Percentiles rank a stretch among this genome's conserved stretches.
These are phyloP conservation scores for Candida methanosorbosa DNA, from an alignment of 805 yeast genomes.

Conservation along the genomic window DNA sequence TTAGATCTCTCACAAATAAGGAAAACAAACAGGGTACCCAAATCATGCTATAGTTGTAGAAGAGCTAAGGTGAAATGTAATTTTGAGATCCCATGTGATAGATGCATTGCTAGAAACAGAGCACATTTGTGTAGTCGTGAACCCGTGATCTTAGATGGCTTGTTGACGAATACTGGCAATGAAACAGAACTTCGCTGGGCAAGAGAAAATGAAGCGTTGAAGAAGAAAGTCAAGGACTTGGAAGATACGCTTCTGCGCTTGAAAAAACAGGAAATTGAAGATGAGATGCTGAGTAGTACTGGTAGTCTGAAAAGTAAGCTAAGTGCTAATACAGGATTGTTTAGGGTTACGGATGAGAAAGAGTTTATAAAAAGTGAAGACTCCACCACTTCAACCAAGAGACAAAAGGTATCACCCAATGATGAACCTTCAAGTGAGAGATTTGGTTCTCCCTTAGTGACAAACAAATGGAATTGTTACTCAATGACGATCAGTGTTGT, in stretches of 20 bases:
- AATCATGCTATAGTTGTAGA: conserved; percentile 38
- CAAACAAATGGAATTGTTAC: conserved; percentile 18
- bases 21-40: conserved; percentile 24
- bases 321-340: no score
- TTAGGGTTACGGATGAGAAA: background rate
- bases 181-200: conserved; percentile 11
- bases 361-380: background rate
- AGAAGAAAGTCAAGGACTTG: conserved; percentile 15
- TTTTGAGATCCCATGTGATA: conserved; percentile 36
- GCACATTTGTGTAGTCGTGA: conserved; percentile 25
- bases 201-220: conserved; percentile 19
- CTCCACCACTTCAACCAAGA: no score
- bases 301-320: no score
- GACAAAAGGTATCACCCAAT: background rate
- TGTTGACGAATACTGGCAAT: conserved; percentile 14
- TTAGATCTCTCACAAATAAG: conserved; percentile 11
- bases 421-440: background rate
- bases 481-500: conserved; percentile 15
- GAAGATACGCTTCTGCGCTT: conserved; percentile 10
- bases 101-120: conserved; percentile 27
- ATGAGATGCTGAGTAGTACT: background rate
- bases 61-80: conserved; percentile 40
- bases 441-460: no score
- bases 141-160: conserved; percentile 23
- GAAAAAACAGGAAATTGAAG: conserved; percentile 3